A percentile compares a stretch with the other conserved stretches of the same genome.
phyloP scores from a whole-genome alignment of 163 green algal genomes.

The Chloroidium sp. region DNA sequence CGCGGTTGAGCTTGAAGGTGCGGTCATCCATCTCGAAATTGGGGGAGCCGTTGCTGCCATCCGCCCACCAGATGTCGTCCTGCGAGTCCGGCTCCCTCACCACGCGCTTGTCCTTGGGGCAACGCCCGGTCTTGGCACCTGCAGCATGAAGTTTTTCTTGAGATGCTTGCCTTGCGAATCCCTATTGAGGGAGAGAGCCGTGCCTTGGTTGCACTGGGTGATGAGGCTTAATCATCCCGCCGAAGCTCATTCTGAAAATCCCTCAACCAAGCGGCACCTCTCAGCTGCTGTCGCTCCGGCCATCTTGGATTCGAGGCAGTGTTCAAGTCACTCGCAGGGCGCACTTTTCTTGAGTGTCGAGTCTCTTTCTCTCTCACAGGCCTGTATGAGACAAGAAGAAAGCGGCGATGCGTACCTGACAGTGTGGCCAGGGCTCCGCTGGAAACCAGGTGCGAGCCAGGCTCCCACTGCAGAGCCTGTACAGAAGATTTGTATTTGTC shows the following conservation, averaged over 20 bases:
- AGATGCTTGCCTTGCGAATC: no score
- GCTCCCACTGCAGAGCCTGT: constrained; percentile 66
- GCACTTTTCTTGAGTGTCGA: no score
- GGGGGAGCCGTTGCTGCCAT: constrained; percentile 38
- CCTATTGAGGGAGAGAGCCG: no score
- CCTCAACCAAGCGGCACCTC: no score
- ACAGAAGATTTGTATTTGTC: not conserved
- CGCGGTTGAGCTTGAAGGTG: constrained; percentile 74
- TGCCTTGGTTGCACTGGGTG: no score
- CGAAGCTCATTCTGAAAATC: no score
- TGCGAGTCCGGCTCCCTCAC: constrained; percentile 67
- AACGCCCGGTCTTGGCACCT: constrained; percentile 75
- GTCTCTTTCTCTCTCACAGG: no score
- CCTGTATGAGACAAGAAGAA: no score
- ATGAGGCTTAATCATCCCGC: no score
- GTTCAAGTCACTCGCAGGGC: no score
- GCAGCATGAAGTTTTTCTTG: constrained; percentile 6
- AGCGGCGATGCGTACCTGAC: constrained; percentile 24
- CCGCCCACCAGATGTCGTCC: constrained; percentile 77
- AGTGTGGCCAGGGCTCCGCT: constrained; percentile 68
- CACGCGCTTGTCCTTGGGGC: constrained; percentile 84
- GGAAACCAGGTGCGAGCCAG: constrained; percentile 61
- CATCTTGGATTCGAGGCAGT: no score
- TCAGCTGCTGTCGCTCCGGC: no score
- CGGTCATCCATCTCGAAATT: constrained; percentile 84